Percentiles rank a stretch among this genome's conserved stretches.
Evolutionary conservation across 208 protist genomes (phyloP).

Genomic region (Spongospora subterranea): DNA sequence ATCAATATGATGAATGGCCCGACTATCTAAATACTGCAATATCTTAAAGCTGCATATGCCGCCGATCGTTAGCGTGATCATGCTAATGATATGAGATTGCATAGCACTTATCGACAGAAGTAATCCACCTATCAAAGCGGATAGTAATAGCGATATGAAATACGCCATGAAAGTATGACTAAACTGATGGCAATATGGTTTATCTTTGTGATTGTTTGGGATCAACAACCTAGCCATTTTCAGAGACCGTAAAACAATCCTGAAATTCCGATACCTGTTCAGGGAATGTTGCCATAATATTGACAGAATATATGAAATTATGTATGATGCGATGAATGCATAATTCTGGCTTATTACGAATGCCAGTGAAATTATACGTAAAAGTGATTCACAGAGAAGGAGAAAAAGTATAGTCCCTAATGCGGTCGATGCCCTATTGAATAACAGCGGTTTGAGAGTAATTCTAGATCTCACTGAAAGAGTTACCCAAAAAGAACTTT

Average conservation of each 20-base stretch:
- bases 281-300: slow-evolving; percentile 49
- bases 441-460: not conserved
- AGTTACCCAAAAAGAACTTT: not conserved
- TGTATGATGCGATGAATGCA: not conserved
- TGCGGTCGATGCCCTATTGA: not conserved
- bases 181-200: slow-evolving; percentile 31
- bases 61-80: not conserved
- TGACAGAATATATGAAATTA: not conserved
- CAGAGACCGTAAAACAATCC: not conserved
- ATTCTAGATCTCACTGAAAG: not conserved
- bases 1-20: not conserved
- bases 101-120: not conserved
- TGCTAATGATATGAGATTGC: not conserved
- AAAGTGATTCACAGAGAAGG: not conserved
- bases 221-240: not conserved
- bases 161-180: not conserved
- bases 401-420: slow-evolving; percentile 23
- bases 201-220: not conserved
- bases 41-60: slow-evolving; percentile 2
- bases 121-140: not conserved
- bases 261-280: slow-evolving; percentile 16
- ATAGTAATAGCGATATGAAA: not conserved
- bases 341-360: not conserved
- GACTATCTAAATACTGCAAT: not conserved
- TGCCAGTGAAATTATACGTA: not conserved